Conservation (phyloP, 495 filamentous ascomycete species). For the Rostrohypoxylon terebratum region DNA sequence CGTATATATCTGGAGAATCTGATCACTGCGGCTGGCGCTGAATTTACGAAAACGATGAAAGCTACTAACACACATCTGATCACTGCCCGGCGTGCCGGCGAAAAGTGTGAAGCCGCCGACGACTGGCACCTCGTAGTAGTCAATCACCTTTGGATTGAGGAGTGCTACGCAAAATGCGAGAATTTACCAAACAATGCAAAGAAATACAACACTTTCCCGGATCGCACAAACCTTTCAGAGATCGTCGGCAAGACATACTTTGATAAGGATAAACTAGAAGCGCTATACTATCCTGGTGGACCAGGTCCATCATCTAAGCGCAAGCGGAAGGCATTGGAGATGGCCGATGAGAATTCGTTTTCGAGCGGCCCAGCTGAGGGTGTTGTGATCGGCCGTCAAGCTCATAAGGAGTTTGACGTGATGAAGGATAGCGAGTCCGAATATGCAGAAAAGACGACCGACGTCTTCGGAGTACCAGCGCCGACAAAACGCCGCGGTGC, state of each 20-base stretch:
- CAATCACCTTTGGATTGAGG: slow-evolving; percentile 98
- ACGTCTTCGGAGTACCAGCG: slow-evolving; percentile 46
- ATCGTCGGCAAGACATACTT: slow-evolving; percentile 84
- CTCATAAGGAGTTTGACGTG: slow-evolving; percentile 51
- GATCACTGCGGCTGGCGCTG: slow-evolving; percentile 81
- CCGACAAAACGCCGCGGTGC: slow-evolving; percentile 31
- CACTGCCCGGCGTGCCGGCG: slow-evolving; percentile 85
- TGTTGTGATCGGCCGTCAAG: slow-evolving; percentile 42
- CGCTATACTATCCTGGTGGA: slow-evolving; percentile 56
- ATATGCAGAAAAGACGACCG: slow-evolving; percentile 39
- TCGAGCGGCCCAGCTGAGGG: slow-evolving; percentile 42
- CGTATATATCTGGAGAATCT: slow-evolving; percentile 94
- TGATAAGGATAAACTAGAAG: slow-evolving; percentile 53
- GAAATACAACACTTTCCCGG: slow-evolving; percentile 85
- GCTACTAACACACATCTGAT: slow-evolving; percentile 95
- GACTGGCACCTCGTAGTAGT: slow-evolving; percentile 93
- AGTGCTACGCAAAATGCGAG: slow-evolving; percentile 91
- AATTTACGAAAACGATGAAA: slow-evolving; percentile 92
- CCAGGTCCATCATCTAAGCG: slow-evolving; percentile 52
- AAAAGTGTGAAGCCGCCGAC: slow-evolving; percentile 89
- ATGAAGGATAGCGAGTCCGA: slow-evolving; percentile 46
- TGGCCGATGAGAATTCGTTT: slow-evolving; percentile 54
- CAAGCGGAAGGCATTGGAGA: slow-evolving; percentile 56
- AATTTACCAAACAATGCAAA: slow-evolving; percentile 72
- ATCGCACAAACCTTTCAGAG: slow-evolving; percentile 89